These are phyloP conservation scores for Epichloe sylvatica DNA, from an alignment of 2,329 filamentous ascomycete species.

Conservation along the genomic window DNA sequence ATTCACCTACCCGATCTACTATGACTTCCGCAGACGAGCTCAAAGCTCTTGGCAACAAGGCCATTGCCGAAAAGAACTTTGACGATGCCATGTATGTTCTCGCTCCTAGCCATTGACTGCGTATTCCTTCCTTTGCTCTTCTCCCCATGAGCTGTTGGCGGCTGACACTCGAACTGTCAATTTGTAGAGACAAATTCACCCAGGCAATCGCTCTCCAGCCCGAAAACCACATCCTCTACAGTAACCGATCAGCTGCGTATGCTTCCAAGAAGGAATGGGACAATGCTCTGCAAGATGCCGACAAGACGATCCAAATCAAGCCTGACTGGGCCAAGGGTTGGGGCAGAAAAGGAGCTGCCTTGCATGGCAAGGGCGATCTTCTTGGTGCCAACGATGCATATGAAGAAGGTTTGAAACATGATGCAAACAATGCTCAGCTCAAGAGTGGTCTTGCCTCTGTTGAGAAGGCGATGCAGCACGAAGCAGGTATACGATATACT, in stretches of 20 bases:
- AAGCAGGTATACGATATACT: slow-evolving; percentile 19
- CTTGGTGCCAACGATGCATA: slow-evolving; percentile 79
- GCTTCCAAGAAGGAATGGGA: slow-evolving; percentile 84
- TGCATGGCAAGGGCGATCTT: slow-evolving; percentile 78
- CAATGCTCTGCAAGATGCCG: slow-evolving; percentile 74
- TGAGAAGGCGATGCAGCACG: slow-evolving; percentile 67
- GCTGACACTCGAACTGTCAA: not conserved
- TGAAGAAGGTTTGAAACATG: slow-evolving; percentile 84
- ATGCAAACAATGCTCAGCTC: slow-evolving; percentile 81
- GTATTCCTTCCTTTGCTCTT: not conserved
- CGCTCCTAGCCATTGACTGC: not conserved
- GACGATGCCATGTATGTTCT: slow-evolving; percentile 75
- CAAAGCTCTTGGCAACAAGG: slow-evolving; percentile 96
- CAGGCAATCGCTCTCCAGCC: slow-evolving; percentile 83
- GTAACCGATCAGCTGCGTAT: slow-evolving; percentile 80
- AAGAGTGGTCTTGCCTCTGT: slow-evolving; percentile 79
- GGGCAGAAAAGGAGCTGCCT: slow-evolving; percentile 81
- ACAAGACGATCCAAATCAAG: slow-evolving; percentile 88
- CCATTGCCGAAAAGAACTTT: slow-evolving; percentile 95
- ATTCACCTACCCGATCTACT: slow-evolving; percentile 4
- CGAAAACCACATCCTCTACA: slow-evolving; percentile 91
- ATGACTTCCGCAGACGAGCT: slow-evolving; percentile 61
- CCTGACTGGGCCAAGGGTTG: slow-evolving; percentile 97
- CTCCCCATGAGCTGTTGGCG: not conserved
- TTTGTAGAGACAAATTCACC: slow-evolving; percentile 72